Evolutionary conservation across 345 rosid species (phyloP), one percentile per base, ranked within the genome.

Genomic region (Eucalyptus grandis): DNA sequence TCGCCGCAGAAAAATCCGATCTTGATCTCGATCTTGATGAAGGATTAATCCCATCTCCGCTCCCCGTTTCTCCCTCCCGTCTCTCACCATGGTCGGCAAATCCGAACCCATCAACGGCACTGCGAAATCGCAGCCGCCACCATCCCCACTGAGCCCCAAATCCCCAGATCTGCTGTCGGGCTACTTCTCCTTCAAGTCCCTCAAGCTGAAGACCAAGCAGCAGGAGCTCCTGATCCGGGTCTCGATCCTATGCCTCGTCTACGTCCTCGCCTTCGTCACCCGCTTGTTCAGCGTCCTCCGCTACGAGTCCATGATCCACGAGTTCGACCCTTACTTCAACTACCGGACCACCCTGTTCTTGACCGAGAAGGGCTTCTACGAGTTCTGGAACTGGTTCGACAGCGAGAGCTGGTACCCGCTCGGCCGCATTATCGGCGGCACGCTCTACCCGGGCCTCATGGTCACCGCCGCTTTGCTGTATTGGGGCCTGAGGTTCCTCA

Each of bases 311-410:
- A 97, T 97, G 99, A 97, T 97, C 95, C 99, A 98, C 89, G 99
- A 98, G 87, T 98, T 98, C 87, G 99, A 98, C 87, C 99, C 99
- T 4, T 98, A 98, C 90, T 98, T 98, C 93, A 98, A 98, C 90
- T 97, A 98, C 90, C 94, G 99, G 14, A 96, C 98, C 26, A 97
- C 99, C 1, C 96, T 96, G 12, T 97, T 88, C 93, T 89, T 97
- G 37, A 97, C 99, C 5, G 88, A 95, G 89, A 96, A 98, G 56
- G 99, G 99, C 6, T 98, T 98, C 87, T 96, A 96, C 91, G 99
- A 98, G 88, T 98, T 98, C 89, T 98, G 99, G 99, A 98, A 98
- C 93, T 98, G 99, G 99, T 98, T 98, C 89, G 99, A 98, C 56
- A 95, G 95, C 12, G 99, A 98, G 94, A 94, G 96, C 86, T 98